Percentiles rank a stretch among this genome's conserved stretches.
phyloP scores from a whole-genome alignment of 2,329 filamentous ascomycete species.

The Neurospora sp. region DNA sequence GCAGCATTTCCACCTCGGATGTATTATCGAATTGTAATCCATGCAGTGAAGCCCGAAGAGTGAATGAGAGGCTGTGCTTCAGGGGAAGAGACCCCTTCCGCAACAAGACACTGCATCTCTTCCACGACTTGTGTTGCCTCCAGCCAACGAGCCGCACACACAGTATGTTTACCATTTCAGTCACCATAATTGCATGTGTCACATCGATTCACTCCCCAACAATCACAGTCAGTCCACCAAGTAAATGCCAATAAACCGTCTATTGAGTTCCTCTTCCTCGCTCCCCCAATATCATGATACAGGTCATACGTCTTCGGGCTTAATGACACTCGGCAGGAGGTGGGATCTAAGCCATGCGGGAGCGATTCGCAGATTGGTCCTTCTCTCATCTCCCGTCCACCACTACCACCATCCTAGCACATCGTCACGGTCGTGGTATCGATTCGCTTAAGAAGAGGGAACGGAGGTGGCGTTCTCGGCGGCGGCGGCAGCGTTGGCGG shows the following conservation, averaged over 20 bases:
- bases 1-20: neutral
- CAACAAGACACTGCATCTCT: neutral
- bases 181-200: neutral
- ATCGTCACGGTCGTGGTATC: neutral
- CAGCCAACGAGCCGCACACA: too few species aligned
- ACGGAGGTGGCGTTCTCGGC: conserved; percentile 22
- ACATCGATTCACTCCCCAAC: neutral
- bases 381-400: neutral
- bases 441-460: conserved; percentile 3
- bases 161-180: neutral
- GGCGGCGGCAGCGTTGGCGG: conserved; percentile 38
- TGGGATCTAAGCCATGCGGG: neutral
- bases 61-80: neutral
- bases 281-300: neutral
- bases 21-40: neutral
- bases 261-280: neutral
- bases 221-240: neutral
- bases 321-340: neutral
- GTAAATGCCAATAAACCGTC: neutral
- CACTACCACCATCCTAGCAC: neutral
- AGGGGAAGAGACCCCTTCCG: neutral
- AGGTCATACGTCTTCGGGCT: neutral
- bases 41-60: neutral
- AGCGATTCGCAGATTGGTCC: neutral
- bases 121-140: neutral